Evolutionary conservation across 1,284 basidiomycete species (phyloP).

Genomic region (Jaminaea rosea): DNA sequence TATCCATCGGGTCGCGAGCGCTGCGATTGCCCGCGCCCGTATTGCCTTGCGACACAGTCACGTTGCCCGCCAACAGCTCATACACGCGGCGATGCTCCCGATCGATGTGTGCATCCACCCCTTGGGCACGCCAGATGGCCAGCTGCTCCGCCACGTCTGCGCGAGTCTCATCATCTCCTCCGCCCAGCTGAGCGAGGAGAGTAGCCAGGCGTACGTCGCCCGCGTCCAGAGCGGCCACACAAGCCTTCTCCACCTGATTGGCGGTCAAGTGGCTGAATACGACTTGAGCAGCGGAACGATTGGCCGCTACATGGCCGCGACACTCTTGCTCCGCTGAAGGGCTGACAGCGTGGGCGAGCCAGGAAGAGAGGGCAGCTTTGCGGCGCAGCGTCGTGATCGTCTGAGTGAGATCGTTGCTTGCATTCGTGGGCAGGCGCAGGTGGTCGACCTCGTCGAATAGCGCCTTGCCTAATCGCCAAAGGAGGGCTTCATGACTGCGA

Average conservation of each 20-base stretch:
- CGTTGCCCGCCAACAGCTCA: slow-evolving; percentile 71
- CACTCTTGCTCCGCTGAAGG: slow-evolving; percentile 59
- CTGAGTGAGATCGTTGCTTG: slow-evolving; percentile 56
- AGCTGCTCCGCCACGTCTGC: slow-evolving; percentile 71
- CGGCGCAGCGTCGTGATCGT: slow-evolving; percentile 62
- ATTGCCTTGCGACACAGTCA: slow-evolving; percentile 58
- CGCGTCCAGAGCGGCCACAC: slow-evolving; percentile 64
- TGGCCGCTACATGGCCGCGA: slow-evolving; percentile 39
- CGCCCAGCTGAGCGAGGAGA: slow-evolving; percentile 75
- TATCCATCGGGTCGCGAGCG: slow-evolving; percentile 55
- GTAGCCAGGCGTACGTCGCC: slow-evolving; percentile 80
- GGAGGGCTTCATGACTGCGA: slow-evolving; percentile 55
- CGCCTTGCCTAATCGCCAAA: slow-evolving; percentile 81
- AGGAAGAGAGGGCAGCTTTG: slow-evolving; percentile 71
- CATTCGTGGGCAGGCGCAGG: slow-evolving; percentile 59
- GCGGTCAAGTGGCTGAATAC: slow-evolving; percentile 75
- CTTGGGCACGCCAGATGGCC: slow-evolving; percentile 71
- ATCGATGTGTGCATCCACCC: slow-evolving; percentile 64
- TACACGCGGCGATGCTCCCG: slow-evolving; percentile 70
- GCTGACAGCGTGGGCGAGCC: slow-evolving; percentile 71
- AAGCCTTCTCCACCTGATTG: slow-evolving; percentile 76
- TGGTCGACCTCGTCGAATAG: slow-evolving; percentile 73
- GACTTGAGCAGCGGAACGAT: slow-evolving; percentile 23
- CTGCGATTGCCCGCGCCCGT: slow-evolving; percentile 26
- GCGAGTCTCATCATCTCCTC: slow-evolving; percentile 65